Evolutionary conservation across 2,329 filamentous ascomycete genomes (phyloP).

Genomic region (Fusarium torulosum): DNA sequence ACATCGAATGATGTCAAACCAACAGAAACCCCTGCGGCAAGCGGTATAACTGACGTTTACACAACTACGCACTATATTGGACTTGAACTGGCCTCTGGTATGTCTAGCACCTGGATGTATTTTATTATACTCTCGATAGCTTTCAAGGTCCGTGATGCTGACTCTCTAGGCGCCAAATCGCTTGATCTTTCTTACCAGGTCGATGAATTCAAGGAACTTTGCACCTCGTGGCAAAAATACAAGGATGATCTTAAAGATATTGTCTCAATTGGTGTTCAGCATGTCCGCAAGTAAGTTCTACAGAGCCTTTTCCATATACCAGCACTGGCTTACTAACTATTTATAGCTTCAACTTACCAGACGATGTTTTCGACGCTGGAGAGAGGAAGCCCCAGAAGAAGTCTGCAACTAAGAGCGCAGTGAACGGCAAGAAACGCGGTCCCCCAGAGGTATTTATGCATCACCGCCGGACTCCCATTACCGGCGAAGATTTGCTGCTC

Average conservation of each 20-base stretch:
- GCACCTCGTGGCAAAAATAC: slow-evolving; percentile 80
- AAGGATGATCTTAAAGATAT: slow-evolving; percentile 73
- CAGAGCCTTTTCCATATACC: background rate
- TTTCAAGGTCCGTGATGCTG: slow-evolving; percentile 42
- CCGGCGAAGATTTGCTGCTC: slow-evolving; percentile 25
- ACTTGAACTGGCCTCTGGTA: slow-evolving; percentile 81
- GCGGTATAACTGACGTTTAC: slow-evolving; percentile 67
- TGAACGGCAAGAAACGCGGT: slow-evolving; percentile 62
- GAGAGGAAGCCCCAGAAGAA: slow-evolving; percentile 79
- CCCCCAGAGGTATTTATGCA: slow-evolving; percentile 59
- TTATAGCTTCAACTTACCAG: slow-evolving; percentile 83
- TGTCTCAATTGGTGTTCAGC: slow-evolving; percentile 79
- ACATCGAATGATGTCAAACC: slow-evolving; percentile 16
- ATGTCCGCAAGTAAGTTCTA: slow-evolving; percentile 82
- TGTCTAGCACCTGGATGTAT: slow-evolving; percentile 48
- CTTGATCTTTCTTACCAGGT: slow-evolving; percentile 86
- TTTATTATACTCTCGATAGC: background rate
- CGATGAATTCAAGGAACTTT: slow-evolving; percentile 86
- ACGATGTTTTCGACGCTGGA: slow-evolving; percentile 87
- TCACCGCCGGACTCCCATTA: slow-evolving; percentile 29
- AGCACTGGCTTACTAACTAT: slow-evolving; percentile 23
- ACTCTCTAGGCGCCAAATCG: slow-evolving; percentile 71
- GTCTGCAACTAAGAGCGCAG: slow-evolving; percentile 56
- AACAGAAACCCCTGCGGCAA: slow-evolving; percentile 17
- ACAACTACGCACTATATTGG: slow-evolving; percentile 97